Evolutionary conservation across 2,329 filamentous ascomycete genomes (phyloP).

Genomic region (Diaporthe amygdali): DNA sequence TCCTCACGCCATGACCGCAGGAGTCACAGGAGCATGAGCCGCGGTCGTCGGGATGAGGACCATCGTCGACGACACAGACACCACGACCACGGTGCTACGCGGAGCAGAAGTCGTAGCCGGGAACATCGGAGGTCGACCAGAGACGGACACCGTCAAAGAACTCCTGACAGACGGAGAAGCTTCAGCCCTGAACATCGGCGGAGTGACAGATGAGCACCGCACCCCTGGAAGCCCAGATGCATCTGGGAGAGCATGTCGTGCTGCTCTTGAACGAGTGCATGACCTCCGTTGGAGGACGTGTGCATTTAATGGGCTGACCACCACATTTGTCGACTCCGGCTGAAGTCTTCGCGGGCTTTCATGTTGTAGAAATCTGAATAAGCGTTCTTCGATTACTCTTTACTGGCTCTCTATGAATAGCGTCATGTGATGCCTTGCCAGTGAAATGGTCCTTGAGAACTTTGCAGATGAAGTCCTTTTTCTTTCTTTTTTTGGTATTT

Average conservation of each 20-base stretch:
- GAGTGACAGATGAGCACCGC: neutral
- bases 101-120: conserved; percentile 38
- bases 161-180: conserved; percentile 31
- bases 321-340: neutral
- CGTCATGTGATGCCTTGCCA: neutral
- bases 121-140: conserved; percentile 28
- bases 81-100: conserved; percentile 29
- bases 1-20: conserved; percentile 33
- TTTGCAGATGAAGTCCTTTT: neutral
- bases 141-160: conserved; percentile 37
- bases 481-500: no score
- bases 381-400: neutral
- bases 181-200: conserved; percentile 16
- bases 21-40: conserved; percentile 44
- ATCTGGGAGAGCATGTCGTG: neutral
- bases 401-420: neutral
- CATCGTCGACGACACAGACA: conserved; percentile 37
- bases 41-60: conserved; percentile 38
- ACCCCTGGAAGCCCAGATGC: neutral
- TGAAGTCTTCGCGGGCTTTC: neutral
- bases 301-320: neutral
- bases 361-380: neutral
- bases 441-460: neutral
- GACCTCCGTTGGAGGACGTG: no score
- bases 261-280: neutral